Evolutionary conservation across 306 rosid genomes (phyloP), one percentile per base, ranked within the genome.

Genomic region (Betula pendula): DNA sequence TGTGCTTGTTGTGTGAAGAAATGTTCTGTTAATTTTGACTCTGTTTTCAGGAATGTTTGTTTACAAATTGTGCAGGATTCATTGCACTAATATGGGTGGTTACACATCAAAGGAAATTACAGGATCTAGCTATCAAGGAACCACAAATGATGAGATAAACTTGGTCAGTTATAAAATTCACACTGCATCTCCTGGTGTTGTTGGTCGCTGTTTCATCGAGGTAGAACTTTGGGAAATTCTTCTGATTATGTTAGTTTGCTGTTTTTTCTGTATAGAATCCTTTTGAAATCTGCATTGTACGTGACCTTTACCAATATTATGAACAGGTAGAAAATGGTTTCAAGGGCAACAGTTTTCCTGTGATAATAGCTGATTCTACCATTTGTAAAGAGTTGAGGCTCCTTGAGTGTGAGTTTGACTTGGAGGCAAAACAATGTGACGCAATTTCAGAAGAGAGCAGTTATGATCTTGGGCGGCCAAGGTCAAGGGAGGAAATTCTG

Each of bases 171-270:
- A 89, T 74, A 84, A 86, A 86, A 84, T 88, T 79, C 82, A 48
- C 65, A 86, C 81, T 85, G 78, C 81, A 68, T 88, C 91, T 62
- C 90, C 89, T 2, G 84, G 88, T 70, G 80, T 79, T 77, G 75
- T 89, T 24, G 98, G 97, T 74, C 98, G 98, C 79, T 87, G 90
- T 88, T 91, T 91, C 84, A 84, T 93, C 58, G 98, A 93, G 98
- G 98, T 93, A 81, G 73, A 42, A 55, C 70, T 71, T 79, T 19
- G 13, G 4, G 8, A 71, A 72, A 35, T 48, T 5, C 58, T 8
- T 29, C 19, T 66, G 56, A 45, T 22, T 22, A 53, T 50, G 49
- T 71, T 25, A 25, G 33, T 7, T 25, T 66, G 12, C 38, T 58
- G 50, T 9, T 40, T 24, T 24, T 72, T 78, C 31, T 47, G 56